Base-by-base conservation (phyloP, 2,329 filamentous ascomycete genomes). In the Xylariomycetidae sp. region DNA sequence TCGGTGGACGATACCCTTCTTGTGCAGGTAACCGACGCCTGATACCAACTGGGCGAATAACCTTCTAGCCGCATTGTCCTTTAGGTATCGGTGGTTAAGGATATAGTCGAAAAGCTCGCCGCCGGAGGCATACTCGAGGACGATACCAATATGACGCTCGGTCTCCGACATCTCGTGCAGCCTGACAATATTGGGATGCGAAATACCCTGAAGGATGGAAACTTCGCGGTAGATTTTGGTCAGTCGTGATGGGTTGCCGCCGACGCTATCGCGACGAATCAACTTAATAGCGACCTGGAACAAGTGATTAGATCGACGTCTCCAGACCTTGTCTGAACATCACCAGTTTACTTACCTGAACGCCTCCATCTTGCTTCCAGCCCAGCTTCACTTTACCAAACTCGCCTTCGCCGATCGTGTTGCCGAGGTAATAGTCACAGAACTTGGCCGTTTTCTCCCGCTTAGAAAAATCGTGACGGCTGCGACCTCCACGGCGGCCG, bases 151-250 rank as follows among this genome's bases (percentile, higher is more conserved):
- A 51, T 96, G 88, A 45, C 87, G 79, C 54, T 96, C 89, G 0
- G 92, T 96, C 62, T 96, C 90, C 19, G 95, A 89, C 85, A 98
- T 96, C 63, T 98, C 93, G 61, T 96, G 90, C 32, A 98, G 69
- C 40, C 85, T 82, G 33, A 98, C 92, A 57, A 98, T 98, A 58
- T 98, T 98, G 14, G 90, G 89, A 60, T 98, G 92, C 25, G 89
- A 85, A 27, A 93, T 79, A 48, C 82, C 86, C 39, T 79, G 76
- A 31, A 98, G 69, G 50, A 98, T 98, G 26, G 85, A 77, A 41
- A 98, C 95, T 61, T 98, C 92, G 42, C 92, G 87, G 64, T 95
- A 89, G 50, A 98, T 98, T 66, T 98, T 98, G 54, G 88, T 85
- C 41, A 98, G 70, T 31, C 92, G 80, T 38, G 81, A 87, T 4